These are phyloP conservation scores for Stenogyne calaminthoides DNA, from an alignment of 305 asterid species.

Conservation along the genomic window DNA sequence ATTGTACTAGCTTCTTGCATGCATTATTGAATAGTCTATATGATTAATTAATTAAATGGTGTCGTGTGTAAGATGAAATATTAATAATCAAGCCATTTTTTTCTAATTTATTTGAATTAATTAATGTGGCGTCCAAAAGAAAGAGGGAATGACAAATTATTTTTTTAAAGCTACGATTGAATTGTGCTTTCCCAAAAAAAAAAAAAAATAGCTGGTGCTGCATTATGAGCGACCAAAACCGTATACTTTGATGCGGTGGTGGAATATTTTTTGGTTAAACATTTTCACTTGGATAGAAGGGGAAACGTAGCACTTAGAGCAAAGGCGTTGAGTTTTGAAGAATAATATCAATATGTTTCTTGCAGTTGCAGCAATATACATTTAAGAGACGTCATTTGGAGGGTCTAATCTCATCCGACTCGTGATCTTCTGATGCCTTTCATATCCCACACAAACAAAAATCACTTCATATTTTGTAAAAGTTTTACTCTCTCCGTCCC, in stretches of 20 bases:
- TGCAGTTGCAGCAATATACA: not conserved
- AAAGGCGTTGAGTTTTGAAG: conserved; percentile 19
- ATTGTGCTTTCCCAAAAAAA: no score
- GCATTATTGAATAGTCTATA: no score
- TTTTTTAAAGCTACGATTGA: no score
- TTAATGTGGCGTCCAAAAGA: no score
- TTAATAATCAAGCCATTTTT: no score
- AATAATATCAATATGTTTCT: not conserved
- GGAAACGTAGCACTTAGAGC: not conserved
- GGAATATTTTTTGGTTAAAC: no score
- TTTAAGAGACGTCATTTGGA: not conserved
- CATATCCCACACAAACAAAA: not conserved
- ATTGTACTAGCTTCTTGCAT: no score
- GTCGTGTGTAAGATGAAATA: no score
- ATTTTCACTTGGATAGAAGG: not conserved
- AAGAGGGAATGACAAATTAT: no score
- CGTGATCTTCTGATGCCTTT: conserved; percentile 2
- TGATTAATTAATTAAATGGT: no score
- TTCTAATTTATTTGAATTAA: no score
- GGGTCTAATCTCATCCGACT: conserved; percentile 31
- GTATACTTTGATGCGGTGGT: not conserved
- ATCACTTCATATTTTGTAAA: not conserved
- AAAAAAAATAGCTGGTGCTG: not conserved
- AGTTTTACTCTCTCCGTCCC: no score
- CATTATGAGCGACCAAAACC: not conserved